phyloP scores from a whole-genome alignment of 2,329 filamentous ascomycete genomes.

The Alternaria brassicicola region DNA sequence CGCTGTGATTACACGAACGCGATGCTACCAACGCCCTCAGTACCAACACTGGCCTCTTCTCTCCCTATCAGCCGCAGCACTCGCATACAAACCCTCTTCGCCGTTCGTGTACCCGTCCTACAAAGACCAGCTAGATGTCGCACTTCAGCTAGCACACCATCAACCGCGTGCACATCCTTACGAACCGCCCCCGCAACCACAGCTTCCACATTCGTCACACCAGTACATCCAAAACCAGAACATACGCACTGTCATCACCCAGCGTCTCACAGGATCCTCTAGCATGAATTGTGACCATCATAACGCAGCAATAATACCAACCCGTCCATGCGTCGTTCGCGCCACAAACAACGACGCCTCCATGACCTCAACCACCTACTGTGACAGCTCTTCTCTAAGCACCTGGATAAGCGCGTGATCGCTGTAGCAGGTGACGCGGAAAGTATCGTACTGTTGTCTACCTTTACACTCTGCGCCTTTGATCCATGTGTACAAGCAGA shows the following conservation, averaged over 20 bases:
- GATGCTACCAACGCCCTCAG: not conserved
- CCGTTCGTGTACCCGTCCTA: constrained; percentile 54
- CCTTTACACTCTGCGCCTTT: no score
- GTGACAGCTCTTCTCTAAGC: constrained; percentile 54
- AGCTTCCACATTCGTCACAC: constrained; percentile 56
- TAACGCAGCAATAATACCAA: not conserved
- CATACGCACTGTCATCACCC: constrained; percentile 52
- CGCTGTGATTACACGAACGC: not conserved
- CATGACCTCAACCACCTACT: constrained; percentile 59
- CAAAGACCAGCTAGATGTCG: constrained; percentile 55
- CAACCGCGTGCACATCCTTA: constrained; percentile 56
- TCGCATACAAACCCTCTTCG: constrained; percentile 55
- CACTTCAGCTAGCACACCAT: constrained; percentile 58
- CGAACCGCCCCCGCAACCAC: constrained; percentile 57
- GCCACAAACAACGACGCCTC: constrained; percentile 58
- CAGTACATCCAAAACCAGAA: constrained; percentile 56
- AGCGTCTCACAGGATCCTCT: constrained; percentile 29
- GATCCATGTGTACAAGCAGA: constrained; percentile 17
- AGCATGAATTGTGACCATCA: not conserved
- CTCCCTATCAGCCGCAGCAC: constrained; percentile 29
- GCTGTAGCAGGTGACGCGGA: constrained; percentile 58
- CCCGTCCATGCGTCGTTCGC: constrained; percentile 54
- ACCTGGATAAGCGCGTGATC: constrained; percentile 56
- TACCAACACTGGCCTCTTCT: not conserved
- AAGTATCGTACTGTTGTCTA: constrained; percentile 54